Base-by-base conservation (phyloP, 1,284 basidiomycete species). In the Rhodotorula sp. region DNA sequence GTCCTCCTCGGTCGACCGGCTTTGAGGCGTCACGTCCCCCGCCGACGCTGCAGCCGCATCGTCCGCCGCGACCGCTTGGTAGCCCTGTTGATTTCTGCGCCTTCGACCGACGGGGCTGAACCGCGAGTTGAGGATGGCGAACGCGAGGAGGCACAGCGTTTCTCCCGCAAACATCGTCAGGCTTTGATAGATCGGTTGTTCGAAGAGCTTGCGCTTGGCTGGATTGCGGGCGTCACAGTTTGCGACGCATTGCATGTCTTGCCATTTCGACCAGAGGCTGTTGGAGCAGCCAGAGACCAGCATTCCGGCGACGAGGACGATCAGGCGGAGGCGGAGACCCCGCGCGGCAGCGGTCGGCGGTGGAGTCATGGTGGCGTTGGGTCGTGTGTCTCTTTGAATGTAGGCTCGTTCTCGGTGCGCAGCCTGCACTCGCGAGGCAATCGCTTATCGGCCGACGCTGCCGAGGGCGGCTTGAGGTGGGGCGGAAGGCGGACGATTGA, bases 101-200 rank as follows among this genome's bases (percentile, higher is more conserved):
- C 69, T 43, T 4, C 56, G 57, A 1, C 31, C 31, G 49, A 57
- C 18, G 20, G 29, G 46, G 16, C 46, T 23, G 63, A 68, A 66
- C 31, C 67, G 69, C n/a, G 73, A 77, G 56, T 73, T 64, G 69
- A 70, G 34, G 39, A 77, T n/a, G 15, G 31, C 49, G 67, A 75
- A 76, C 29, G 70, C 75, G 65, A 71, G 23, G 7, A 76, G 71
- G 61, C 81, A 82, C 54, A 80, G 68, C n/a, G 76, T 78, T 71
- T 83, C 82, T n/a, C 82, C 82, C 49, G 81, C 59, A 69, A 83
- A 83, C 82, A 83, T 83, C 61, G 78, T 79, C 1, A 79, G 71
- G 26, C 81, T 82, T 34, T 77, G 73, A 23, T 68, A 76, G 46
- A 77, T 74, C 23, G 76, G 76, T 43, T 76, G 75, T 46, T 76